A percentile compares a stretch with the other conserved stretches of the same genome.
Evolutionary conservation across 2,329 filamentous ascomycete species (phyloP).

Genomic region (Exophiala sideris): DNA sequence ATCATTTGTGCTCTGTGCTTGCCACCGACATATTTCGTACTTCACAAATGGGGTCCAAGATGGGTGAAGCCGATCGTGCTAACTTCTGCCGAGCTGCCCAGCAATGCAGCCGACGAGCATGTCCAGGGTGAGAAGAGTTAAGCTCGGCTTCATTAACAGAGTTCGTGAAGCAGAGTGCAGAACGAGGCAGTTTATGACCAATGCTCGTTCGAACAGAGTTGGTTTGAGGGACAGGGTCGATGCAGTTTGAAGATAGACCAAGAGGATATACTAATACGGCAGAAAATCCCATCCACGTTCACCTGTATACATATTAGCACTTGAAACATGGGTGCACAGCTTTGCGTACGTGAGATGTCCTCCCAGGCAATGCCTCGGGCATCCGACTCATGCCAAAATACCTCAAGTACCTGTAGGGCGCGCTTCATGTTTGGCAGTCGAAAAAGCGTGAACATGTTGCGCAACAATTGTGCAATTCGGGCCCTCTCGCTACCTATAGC

Average conservation of each 20-base stretch:
- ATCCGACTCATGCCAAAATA: conserved; percentile 5
- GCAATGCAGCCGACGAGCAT: not conserved
- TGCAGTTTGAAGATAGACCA: no score
- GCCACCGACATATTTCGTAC: conserved; percentile 5
- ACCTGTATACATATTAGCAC: not conserved
- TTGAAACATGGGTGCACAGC: not conserved
- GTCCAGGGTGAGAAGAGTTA: not conserved
- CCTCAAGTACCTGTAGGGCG: conserved; percentile 4
- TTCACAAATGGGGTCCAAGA: conserved; percentile 2
- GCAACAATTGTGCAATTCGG: conserved; percentile 2
- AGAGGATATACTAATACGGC: not conserved
- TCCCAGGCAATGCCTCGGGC: conserved; percentile 1
- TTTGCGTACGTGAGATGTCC: conserved; percentile 3
- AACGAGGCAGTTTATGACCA: no score
- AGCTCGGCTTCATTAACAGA: not conserved
- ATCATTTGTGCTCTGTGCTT: conserved; percentile 6
- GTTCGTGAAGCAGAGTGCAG: no score
- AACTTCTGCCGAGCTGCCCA: not conserved
- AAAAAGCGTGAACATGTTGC: not conserved
- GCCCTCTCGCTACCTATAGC: not conserved
- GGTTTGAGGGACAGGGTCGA: no score
- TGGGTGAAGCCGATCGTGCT: conserved; percentile 9
- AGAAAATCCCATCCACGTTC: conserved; percentile 7
- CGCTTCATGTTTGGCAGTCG: conserved; percentile 8
- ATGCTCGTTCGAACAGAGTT: no score